Percentiles rank a stretch among this genome's conserved stretches.
These are phyloP conservation scores for Lecanicillium sp. DNA, from an alignment of 2,329 filamentous ascomycete species.

Conservation along the genomic window DNA sequence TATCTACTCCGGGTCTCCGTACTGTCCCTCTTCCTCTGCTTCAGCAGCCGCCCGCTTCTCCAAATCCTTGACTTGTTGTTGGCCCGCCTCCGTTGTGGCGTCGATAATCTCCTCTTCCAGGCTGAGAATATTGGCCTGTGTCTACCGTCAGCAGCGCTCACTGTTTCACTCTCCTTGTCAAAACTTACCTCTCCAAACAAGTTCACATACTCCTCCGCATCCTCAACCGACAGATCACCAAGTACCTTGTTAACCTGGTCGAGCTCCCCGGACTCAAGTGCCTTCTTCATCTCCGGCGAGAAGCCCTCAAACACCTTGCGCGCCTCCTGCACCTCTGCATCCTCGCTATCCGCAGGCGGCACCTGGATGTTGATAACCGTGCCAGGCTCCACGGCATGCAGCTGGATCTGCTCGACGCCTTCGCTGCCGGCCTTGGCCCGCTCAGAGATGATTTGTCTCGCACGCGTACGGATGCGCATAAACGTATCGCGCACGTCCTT, in stretches of 20 bases:
- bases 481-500: slow-evolving; percentile 92
- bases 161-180: neutral
- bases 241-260: slow-evolving; percentile 55
- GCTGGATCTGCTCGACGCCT: slow-evolving; percentile 90
- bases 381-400: slow-evolving; percentile 89
- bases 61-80: slow-evolving; percentile 67
- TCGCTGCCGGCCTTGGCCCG: slow-evolving; percentile 44
- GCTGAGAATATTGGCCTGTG: slow-evolving; percentile 73
- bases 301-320: slow-evolving; percentile 79
- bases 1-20: slow-evolving; percentile 31
- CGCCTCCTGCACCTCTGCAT: slow-evolving; percentile 54
- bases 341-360: slow-evolving; percentile 59
- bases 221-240: slow-evolving; percentile 79
- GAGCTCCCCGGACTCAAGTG: slow-evolving; percentile 78
- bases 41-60: slow-evolving; percentile 39
- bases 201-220: slow-evolving; percentile 78
- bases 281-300: slow-evolving; percentile 68
- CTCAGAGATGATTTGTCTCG: slow-evolving; percentile 58
- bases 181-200: slow-evolving; percentile 60
- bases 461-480: slow-evolving; percentile 67
- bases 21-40: slow-evolving; percentile 12
- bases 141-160: slow-evolving; percentile 13
- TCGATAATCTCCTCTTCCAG: slow-evolving; percentile 92
- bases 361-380: slow-evolving; percentile 86
- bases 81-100: slow-evolving; percentile 81